Conservation (phyloP, 495 filamentous ascomycete genomes). For the Mycothermus thermophilus region DNA sequence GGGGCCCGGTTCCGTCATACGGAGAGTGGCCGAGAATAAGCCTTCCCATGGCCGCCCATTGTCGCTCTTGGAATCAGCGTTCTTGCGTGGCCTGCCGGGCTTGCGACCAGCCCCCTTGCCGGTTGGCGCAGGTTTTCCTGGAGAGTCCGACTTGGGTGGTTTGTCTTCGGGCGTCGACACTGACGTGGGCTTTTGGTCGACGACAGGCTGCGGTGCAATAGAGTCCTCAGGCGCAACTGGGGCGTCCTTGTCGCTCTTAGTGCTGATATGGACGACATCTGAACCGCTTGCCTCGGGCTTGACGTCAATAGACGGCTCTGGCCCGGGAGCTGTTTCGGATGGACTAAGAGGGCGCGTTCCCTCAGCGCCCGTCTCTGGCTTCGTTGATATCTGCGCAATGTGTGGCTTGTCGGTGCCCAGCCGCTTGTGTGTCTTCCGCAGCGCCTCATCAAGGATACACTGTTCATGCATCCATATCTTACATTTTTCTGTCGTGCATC, state of each 20-base stretch:
- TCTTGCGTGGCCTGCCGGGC: constrained; percentile 17
- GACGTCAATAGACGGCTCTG: constrained; percentile 35
- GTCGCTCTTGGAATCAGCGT: constrained; percentile 12
- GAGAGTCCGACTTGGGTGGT: constrained; percentile 2
- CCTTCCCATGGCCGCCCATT: constrained; percentile 28
- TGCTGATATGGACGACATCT: constrained; percentile 19
- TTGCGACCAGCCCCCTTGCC: constrained; percentile 1
- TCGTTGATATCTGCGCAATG: constrained; percentile 18
- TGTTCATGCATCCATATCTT: constrained; percentile 51
- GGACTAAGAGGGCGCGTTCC: constrained; percentile 30
- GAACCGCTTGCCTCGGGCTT: constrained; percentile 21
- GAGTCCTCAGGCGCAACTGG: constrained; percentile 13
- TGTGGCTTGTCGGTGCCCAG: constrained; percentile 34
- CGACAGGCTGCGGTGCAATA: constrained; percentile 3
- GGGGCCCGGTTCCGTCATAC: constrained; percentile 17
- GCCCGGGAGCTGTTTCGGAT: constrained; percentile 27
- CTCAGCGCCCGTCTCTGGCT: constrained; percentile 24
- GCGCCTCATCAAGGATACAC: constrained; percentile 41
- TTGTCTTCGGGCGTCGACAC: constrained; percentile 2
- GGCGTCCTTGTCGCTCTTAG: constrained; percentile 16
- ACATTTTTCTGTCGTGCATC: constrained; percentile 42
- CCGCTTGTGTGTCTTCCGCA: constrained; percentile 32
- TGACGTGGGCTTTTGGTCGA: constrained; percentile 6
- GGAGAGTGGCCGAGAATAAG: constrained; percentile 27
- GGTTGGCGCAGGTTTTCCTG: constrained; percentile 5